Evolutionary conservation across 1,284 basidiomycete genomes (phyloP).

Genomic region (Moesziomyces sp.): DNA sequence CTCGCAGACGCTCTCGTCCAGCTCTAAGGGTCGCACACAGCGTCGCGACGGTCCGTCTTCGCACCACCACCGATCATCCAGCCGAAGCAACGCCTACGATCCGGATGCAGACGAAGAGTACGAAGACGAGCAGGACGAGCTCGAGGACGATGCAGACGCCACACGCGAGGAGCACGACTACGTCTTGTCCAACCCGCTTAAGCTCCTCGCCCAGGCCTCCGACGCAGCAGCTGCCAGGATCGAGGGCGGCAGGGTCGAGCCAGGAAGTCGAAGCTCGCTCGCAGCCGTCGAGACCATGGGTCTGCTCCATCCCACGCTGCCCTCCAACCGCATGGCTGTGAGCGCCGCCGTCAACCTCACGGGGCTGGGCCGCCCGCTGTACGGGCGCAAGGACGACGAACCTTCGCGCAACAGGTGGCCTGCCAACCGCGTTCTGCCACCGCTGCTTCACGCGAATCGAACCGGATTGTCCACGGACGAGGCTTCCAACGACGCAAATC

Average conservation of each 20-base stretch:
- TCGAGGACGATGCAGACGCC: slow-evolving; percentile 50
- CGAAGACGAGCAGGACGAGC: slow-evolving; percentile 56
- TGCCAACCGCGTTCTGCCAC: slow-evolving; percentile 33
- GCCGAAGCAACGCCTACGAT: slow-evolving; percentile 22
- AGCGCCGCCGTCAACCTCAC: slow-evolving; percentile 45
- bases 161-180: slow-evolving; percentile 50
- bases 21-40: slow-evolving; percentile 30
- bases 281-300: slow-evolving; percentile 57
- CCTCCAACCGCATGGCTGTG: slow-evolving; percentile 43
- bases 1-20: slow-evolving; percentile 14
- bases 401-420: slow-evolving; percentile 30
- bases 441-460: slow-evolving; percentile 27
- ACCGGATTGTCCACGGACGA: not conserved
- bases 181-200: slow-evolving; percentile 58
- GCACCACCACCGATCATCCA: slow-evolving; percentile 30
- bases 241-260: slow-evolving; percentile 36
- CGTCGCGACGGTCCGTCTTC: slow-evolving; percentile 14
- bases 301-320: slow-evolving; percentile 34
- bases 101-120: slow-evolving; percentile 50
- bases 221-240: slow-evolving; percentile 51
- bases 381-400: slow-evolving; percentile 32
- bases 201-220: slow-evolving; percentile 56
- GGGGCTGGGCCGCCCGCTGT: slow-evolving; percentile 41
- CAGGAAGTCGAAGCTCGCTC: slow-evolving; percentile 33
- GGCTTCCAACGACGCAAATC: slow-evolving; percentile 3